These are phyloP conservation scores for Ambrosiella xylebori DNA, from an alignment of 2,329 filamentous ascomycete genomes.

Conservation along the genomic window DNA sequence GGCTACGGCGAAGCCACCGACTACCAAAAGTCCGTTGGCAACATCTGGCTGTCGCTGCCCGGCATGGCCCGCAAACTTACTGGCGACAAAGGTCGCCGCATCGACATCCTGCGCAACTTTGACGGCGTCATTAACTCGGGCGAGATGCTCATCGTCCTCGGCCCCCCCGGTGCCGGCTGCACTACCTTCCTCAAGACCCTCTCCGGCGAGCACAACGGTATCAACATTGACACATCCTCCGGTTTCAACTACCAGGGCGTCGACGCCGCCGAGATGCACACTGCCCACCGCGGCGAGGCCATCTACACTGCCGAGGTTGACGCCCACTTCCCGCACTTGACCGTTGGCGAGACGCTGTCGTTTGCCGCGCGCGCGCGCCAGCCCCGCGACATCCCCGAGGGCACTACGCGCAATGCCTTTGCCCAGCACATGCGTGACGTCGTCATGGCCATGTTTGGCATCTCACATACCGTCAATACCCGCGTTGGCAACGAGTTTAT, in stretches of 20 bases:
- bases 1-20: slow-evolving; percentile 51
- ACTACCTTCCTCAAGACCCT: slow-evolving; percentile 75
- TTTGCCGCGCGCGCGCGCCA: slow-evolving; percentile 58
- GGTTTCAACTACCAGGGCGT: slow-evolving; percentile 74
- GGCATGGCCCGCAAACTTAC: slow-evolving; percentile 31
- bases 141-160: slow-evolving; percentile 61
- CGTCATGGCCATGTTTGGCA: slow-evolving; percentile 59
- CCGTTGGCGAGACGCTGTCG: slow-evolving; percentile 60
- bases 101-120: slow-evolving; percentile 51
- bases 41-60: slow-evolving; percentile 37
- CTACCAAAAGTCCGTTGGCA: slow-evolving; percentile 51
- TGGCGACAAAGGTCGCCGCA: slow-evolving; percentile 35
- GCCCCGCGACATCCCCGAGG: slow-evolving; percentile 42
- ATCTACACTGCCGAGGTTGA: slow-evolving; percentile 80
- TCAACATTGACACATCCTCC: slow-evolving; percentile 51
- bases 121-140: slow-evolving; percentile 52
- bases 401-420: slow-evolving; percentile 36
- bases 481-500: slow-evolving; percentile 59
- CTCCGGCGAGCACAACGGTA: slow-evolving; percentile 66
- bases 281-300: slow-evolving; percentile 62
- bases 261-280: slow-evolving; percentile 56
- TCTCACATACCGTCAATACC: slow-evolving; percentile 56
- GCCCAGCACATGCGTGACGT: slow-evolving; percentile 51
- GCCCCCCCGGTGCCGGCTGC: slow-evolving; percentile 57
- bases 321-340: slow-evolving; percentile 61